phyloP scores from a whole-genome alignment of 2,329 filamentous ascomycete species.

The Cordyceps pruinosa region DNA sequence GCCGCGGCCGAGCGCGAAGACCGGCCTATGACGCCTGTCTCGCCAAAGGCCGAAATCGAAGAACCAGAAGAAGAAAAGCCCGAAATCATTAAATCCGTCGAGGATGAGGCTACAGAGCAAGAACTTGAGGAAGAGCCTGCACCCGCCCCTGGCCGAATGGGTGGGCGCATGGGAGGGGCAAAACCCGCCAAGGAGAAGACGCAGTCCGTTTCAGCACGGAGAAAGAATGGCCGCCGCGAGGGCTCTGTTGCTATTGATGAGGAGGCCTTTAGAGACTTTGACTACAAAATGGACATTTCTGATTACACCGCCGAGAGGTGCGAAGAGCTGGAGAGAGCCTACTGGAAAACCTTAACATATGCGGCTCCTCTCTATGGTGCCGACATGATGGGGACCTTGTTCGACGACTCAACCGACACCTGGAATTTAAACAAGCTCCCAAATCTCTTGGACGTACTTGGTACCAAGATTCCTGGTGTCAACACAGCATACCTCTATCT shows the following conservation, averaged over 20 bases:
- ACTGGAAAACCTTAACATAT: constrained; percentile 97
- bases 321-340: constrained; percentile 86
- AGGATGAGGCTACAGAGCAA: constrained; percentile 34
- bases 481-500: constrained; percentile 97
- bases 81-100: constrained; percentile 21
- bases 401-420: constrained; percentile 71
- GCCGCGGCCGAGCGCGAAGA: constrained; percentile 33
- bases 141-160: constrained; percentile 17
- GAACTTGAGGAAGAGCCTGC: constrained; percentile 32
- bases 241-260: constrained; percentile 77
- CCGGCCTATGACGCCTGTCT: constrained; percentile 53
- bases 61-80: constrained; percentile 21
- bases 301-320: constrained; percentile 89
- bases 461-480: constrained; percentile 92
- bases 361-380: constrained; percentile 92
- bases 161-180: constrained; percentile 36
- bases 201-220: constrained; percentile 75
- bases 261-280: constrained; percentile 80
- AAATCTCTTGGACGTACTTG: constrained; percentile 87
- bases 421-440: constrained; percentile 97
- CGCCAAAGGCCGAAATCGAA: constrained; percentile 37
- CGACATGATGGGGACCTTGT: constrained; percentile 91
- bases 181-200: constrained; percentile 51
- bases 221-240: constrained; percentile 79
- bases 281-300: constrained; percentile 81